Conservation (phyloP, 441 rosid genomes). For the Erodium texanum region DNA sequence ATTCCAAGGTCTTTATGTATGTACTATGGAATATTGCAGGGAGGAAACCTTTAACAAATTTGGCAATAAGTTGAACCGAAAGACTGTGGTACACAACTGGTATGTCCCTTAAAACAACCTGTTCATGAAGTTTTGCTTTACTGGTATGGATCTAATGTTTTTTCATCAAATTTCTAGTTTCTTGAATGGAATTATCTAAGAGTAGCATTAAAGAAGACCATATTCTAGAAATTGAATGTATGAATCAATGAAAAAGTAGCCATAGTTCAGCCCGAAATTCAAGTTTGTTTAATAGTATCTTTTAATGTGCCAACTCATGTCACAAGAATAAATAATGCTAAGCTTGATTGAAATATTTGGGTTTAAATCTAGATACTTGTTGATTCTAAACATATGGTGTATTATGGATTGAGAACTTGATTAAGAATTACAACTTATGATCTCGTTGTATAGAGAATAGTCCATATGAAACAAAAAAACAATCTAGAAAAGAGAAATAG, state of each 20-base stretch:
- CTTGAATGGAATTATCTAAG: neutral
- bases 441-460: too few relatives aligned
- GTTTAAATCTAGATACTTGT: neutral
- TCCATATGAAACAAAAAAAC: too few relatives aligned
- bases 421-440: too few relatives aligned
- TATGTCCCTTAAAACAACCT: conserved; percentile 16
- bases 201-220: too few relatives aligned
- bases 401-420: too few relatives aligned
- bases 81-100: conserved; percentile 76
- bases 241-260: neutral
- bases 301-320: neutral
- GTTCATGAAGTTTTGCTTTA: neutral
- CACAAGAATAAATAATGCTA: neutral
- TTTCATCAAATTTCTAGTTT: neutral
- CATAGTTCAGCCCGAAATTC: neutral
- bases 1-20: conserved; percentile 12
- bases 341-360: neutral
- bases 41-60: conserved; percentile 78
- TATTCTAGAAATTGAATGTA: neutral
- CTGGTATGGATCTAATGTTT: neutral
- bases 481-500: too few relatives aligned
- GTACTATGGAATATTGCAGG: conserved; percentile 31
- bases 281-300: neutral
- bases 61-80: conserved; percentile 42
- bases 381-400: too few relatives aligned